A percentile compares a stretch with the other conserved stretches of the same genome.
phyloP scores from a whole-genome alignment of 208 protist species.

The Wallacemonas rigidus region DNA sequence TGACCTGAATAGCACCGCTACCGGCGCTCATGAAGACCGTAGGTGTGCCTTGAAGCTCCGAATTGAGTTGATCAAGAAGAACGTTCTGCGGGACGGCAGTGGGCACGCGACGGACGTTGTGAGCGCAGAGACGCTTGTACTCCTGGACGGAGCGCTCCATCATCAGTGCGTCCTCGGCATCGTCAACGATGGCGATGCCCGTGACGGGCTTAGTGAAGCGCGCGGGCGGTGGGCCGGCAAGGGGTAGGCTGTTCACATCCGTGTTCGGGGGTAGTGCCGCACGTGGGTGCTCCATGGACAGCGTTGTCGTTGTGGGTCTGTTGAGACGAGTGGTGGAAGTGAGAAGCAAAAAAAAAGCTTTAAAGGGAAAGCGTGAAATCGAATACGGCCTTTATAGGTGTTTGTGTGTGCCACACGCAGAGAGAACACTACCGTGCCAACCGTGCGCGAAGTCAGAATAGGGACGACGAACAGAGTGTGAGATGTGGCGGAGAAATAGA shows the following conservation, averaged over 20 bases:
- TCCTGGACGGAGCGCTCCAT: background rate
- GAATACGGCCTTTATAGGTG: background rate
- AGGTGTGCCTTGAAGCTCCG: background rate
- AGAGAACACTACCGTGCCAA: background rate
- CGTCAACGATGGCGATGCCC: constrained; percentile 14
- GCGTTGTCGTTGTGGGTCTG: background rate
- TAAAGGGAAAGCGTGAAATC: background rate
- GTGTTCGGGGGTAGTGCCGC: background rate
- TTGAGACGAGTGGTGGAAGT: background rate
- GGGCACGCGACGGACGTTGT: background rate
- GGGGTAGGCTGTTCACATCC: background rate
- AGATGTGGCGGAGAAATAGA: too few species aligned
- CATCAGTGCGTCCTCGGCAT: background rate
- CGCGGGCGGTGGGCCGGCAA: constrained; percentile 1
- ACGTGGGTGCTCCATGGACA: background rate
- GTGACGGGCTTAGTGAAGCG: constrained; percentile 11
- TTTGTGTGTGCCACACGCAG: background rate
- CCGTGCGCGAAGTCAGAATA: background rate
- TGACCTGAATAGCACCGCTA: constrained; percentile 11
- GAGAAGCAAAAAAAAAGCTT: background rate
- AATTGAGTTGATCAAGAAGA: constrained; percentile 1
- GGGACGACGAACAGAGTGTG: background rate
- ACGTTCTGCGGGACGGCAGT: constrained; percentile 7
- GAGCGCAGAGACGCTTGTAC: constrained; percentile 4
- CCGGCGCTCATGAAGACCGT: constrained; percentile 9